Percentiles rank a stretch among this genome's conserved stretches.
These are phyloP conservation scores for Leishmania arabica DNA, from an alignment of 208 protist species.

Conservation along the genomic window DNA sequence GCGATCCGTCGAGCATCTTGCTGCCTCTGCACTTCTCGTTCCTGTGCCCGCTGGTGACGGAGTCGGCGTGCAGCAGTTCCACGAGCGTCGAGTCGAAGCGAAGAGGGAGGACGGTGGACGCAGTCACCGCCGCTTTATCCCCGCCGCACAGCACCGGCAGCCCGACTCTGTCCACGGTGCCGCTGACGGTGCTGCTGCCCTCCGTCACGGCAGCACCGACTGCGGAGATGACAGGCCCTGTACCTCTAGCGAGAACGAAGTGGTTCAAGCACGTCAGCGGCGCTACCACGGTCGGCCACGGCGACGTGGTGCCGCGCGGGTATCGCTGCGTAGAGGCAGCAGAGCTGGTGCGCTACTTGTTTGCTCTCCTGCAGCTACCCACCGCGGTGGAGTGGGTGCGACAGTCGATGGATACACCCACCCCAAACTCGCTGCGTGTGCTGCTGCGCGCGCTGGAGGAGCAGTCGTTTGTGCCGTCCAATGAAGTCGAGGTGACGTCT, in stretches of 20 bases:
- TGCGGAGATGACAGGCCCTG: background rate
- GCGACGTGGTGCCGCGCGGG: background rate
- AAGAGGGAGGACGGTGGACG: background rate
- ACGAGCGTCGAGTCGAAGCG: background rate
- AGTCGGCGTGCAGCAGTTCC: slow-evolving; percentile 2
- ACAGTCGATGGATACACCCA: slow-evolving; percentile 18
- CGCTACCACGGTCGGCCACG: background rate
- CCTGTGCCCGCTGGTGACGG: slow-evolving; percentile 27
- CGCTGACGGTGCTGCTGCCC: slow-evolving; percentile 25
- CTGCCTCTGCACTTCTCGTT: slow-evolving; percentile 33
- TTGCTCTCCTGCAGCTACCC: slow-evolving; percentile 27
- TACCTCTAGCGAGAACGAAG: background rate
- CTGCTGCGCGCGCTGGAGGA: slow-evolving; percentile 29
- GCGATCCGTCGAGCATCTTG: slow-evolving; percentile 20
- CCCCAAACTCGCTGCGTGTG: slow-evolving; percentile 30
- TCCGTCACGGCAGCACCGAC: background rate
- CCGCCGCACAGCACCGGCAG: background rate
- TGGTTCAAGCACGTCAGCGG: background rate
- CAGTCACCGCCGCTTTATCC: background rate
- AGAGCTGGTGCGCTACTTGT: slow-evolving; percentile 32
- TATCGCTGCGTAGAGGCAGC: slow-evolving; percentile 29
- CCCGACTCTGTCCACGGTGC: slow-evolving; percentile 4
- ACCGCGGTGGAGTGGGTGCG: slow-evolving; percentile 26
- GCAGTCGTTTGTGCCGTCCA: slow-evolving; percentile 22
- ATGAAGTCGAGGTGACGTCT: slow-evolving; percentile 1